phyloP scores from a whole-genome alignment of 1,284 basidiomycete species.

The Pholiota adiposa region DNA sequence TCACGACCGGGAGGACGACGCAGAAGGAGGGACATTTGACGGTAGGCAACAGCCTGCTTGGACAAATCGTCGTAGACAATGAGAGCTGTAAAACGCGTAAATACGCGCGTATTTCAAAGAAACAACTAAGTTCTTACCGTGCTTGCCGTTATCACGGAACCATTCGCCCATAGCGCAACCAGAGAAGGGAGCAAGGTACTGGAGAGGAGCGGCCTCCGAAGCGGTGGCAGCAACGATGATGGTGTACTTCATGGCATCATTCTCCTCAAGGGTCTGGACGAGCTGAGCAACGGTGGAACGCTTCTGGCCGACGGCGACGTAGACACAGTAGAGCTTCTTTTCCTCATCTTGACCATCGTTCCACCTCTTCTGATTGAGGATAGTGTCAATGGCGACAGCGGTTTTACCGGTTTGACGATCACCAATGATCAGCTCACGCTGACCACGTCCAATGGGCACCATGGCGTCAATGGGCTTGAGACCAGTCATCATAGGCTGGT shows the following conservation, averaged over 20 bases:
- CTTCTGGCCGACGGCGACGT: constrained; percentile 99
- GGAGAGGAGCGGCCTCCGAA: constrained; percentile 97
- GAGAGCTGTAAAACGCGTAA: constrained; percentile 60
- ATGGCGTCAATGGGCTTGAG: constrained; percentile 99
- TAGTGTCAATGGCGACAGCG: constrained; percentile 98
- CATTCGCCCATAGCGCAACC: constrained; percentile 99
- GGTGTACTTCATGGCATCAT: constrained; percentile 99
- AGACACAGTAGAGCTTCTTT: constrained; percentile 99
- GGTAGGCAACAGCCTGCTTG: constrained; percentile 99
- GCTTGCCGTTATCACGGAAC: constrained; percentile 99
- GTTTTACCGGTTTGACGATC: constrained; percentile 99
- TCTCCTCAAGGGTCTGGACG: constrained; percentile 99
- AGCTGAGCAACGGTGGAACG: constrained; percentile 99
- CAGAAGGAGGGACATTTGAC: constrained; percentile 99
- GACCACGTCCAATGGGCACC: constrained; percentile 99
- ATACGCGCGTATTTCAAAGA: constrained; percentile 1
- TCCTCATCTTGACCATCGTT: constrained; percentile 95
- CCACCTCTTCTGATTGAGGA: constrained; percentile 99
- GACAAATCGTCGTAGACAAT: constrained; percentile 99
- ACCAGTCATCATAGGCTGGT: constrained; percentile 99
- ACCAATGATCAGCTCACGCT: constrained; percentile 99
- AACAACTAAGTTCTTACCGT: constrained; percentile 51
- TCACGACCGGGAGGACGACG: constrained; percentile 99
- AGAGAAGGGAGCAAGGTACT: constrained; percentile 99
- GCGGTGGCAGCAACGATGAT: constrained; percentile 99